These are phyloP conservation scores for Coemansia sp. DNA, from an alignment of 192 early-diverging fungal species.

Conservation along the genomic window DNA sequence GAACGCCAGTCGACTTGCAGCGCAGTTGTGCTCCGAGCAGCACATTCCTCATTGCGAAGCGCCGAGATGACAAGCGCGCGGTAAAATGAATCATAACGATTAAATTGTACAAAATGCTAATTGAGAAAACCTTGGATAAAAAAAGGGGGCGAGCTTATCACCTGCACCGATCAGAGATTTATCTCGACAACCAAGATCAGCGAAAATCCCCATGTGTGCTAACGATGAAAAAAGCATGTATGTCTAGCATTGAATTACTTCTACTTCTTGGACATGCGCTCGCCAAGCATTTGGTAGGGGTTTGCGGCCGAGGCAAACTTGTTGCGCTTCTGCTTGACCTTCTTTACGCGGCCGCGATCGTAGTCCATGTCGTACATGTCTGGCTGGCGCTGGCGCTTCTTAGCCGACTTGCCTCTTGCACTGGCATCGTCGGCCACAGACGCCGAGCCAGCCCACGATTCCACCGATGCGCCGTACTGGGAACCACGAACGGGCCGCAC, in stretches of 20 bases:
- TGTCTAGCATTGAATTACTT: conserved; percentile 2
- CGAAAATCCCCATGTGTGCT: neutral
- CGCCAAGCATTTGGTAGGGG: conserved; percentile 49
- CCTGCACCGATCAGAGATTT: neutral
- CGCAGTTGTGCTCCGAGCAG: conserved; percentile 5
- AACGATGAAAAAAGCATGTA: neutral
- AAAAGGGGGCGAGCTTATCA: neutral
- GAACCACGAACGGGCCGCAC: conserved; percentile 43
- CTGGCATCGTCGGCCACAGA: conserved; percentile 36
- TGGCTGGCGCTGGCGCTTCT: conserved; percentile 55
- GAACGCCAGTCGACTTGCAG: conserved; percentile 43
- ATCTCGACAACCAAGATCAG: neutral
- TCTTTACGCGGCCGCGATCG: conserved; percentile 71
- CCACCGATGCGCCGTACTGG: conserved; percentile 56
- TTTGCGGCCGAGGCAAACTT: conserved; percentile 42
- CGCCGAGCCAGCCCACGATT: conserved; percentile 49
- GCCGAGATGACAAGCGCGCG: conserved; percentile 28
- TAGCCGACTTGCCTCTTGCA: conserved; percentile 27
- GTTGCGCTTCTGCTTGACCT: conserved; percentile 61
- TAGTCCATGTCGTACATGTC: conserved; percentile 70
- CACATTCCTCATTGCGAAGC: conserved; percentile 3
- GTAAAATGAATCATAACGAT: conserved; percentile 19
- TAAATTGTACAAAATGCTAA: neutral
- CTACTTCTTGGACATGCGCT: conserved; percentile 29
- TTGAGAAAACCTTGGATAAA: neutral